These are phyloP conservation scores for Metschnikowia matae DNA, from an alignment of 805 yeast genomes.

Conservation along the genomic window DNA sequence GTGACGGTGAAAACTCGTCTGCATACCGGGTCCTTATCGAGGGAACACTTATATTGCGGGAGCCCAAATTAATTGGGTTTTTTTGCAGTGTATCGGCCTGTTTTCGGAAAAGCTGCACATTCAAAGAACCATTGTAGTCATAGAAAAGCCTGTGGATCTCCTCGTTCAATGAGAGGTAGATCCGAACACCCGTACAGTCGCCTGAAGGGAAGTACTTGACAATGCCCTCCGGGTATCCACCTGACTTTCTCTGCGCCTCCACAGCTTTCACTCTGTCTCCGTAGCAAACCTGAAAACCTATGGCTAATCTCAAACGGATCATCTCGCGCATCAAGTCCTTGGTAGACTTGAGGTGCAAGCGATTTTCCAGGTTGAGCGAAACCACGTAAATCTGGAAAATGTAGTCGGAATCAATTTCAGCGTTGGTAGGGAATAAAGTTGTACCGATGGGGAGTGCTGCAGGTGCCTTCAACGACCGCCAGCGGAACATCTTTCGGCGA, in stretches of 20 bases:
- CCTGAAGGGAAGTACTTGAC: conserved; percentile 50
- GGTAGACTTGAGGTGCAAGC: conserved; percentile 47
- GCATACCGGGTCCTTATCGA: conserved; percentile 78
- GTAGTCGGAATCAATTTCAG: conserved; percentile 67
- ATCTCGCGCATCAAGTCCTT: conserved; percentile 72
- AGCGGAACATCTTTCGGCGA: conserved; percentile 67
- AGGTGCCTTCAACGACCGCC: conserved; percentile 92
- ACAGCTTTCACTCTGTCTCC: conserved; percentile 64
- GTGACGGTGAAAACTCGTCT: conserved; percentile 53
- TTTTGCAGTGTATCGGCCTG: conserved; percentile 6
- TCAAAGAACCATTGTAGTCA: conserved; percentile 66
- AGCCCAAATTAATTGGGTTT: conserved; percentile 14
- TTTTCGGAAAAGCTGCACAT: conserved; percentile 66
- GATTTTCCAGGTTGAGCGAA: conserved; percentile 56
- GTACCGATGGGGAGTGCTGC: conserved; percentile 87
- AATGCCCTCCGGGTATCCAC: conserved; percentile 50
- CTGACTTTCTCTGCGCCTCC: conserved; percentile 56
- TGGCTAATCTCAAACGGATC: conserved; percentile 74
- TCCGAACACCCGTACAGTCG: conserved; percentile 51
- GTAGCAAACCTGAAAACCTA: conserved; percentile 88
- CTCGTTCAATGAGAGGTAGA: conserved; percentile 73
- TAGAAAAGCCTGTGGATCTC: conserved; percentile 82
- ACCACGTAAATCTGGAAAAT: conserved; percentile 83
- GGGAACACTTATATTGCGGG: conserved; percentile 20
- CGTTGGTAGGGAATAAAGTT: conserved; percentile 66